Conservation (phyloP, 2,329 filamentous ascomycete species). For the Teratosphaeria epicoccoides region DNA sequence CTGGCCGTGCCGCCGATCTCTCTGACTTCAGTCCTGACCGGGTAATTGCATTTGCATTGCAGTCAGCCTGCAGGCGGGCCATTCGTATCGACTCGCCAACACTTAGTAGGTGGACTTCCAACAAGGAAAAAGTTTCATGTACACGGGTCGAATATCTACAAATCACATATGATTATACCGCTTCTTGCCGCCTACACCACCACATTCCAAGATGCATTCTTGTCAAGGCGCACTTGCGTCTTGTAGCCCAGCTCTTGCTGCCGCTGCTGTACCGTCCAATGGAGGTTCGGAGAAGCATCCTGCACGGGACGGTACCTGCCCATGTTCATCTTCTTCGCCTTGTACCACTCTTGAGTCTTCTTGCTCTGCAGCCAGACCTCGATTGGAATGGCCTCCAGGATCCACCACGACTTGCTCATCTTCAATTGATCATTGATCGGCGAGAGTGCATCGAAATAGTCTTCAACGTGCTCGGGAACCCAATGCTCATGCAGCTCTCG, state of each 20-base stretch:
- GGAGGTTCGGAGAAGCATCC: slow-evolving; percentile 30
- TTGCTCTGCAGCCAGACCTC: slow-evolving; percentile 28
- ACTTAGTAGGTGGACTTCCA: no score
- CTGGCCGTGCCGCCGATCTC: not conserved
- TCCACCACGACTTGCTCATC: slow-evolving; percentile 33
- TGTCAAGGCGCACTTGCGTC: slow-evolving; percentile 21
- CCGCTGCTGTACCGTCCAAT: slow-evolving; percentile 35
- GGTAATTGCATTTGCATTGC: not conserved
- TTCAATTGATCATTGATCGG: slow-evolving; percentile 32
- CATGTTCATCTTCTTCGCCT: slow-evolving; percentile 29
- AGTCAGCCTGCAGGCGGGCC: not conserved
- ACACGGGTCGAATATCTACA: not conserved
- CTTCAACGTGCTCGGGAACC: slow-evolving; percentile 33
- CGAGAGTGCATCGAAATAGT: slow-evolving; percentile 34
- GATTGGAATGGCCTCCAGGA: slow-evolving; percentile 35
- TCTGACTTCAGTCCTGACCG: not conserved
- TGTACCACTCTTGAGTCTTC: slow-evolving; percentile 24
- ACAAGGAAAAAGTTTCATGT: no score
- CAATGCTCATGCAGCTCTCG: slow-evolving; percentile 10
- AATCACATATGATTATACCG: not conserved
- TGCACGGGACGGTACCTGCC: slow-evolving; percentile 29
- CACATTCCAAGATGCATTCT: slow-evolving; percentile 26
- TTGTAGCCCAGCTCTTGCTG: slow-evolving; percentile 28
- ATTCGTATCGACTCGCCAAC: not conserved
- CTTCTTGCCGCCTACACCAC: slow-evolving; percentile 1